Evolutionary conservation across 2,329 filamentous ascomycete species (phyloP).

Genomic region (Penicillium janthinellum): DNA sequence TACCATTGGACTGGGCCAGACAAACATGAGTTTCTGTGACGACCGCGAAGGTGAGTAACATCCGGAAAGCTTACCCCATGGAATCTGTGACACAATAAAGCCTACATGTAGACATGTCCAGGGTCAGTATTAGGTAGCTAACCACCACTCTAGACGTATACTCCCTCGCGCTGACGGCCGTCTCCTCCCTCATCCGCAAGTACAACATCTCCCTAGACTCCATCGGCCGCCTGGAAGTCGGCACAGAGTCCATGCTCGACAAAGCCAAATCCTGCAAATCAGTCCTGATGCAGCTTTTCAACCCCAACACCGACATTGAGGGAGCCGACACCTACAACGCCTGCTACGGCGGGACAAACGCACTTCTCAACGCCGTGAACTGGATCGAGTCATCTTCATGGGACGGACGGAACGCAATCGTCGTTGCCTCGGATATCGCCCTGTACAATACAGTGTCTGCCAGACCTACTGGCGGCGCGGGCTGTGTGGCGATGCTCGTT

Average conservation of each 20-base stretch:
- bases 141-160: constrained; percentile 70
- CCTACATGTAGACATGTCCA: neutral
- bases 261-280: constrained; percentile 92
- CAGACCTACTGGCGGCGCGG: constrained; percentile 77
- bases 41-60: constrained; percentile 72
- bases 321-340: constrained; percentile 82
- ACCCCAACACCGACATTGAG: constrained; percentile 76
- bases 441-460: constrained; percentile 83
- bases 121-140: neutral
- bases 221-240: constrained; percentile 79
- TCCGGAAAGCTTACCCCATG: neutral
- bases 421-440: constrained; percentile 79
- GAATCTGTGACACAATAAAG: neutral
- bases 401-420: constrained; percentile 80
- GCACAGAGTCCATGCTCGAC: constrained; percentile 82
- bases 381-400: constrained; percentile 85
- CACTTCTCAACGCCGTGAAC: constrained; percentile 79
- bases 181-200: constrained; percentile 76
- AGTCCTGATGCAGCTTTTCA: constrained; percentile 83
- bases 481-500: constrained; percentile 75
- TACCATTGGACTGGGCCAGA: constrained; percentile 88
- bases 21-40: constrained; percentile 90
- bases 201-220: constrained; percentile 78
- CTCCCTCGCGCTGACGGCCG: constrained; percentile 77
- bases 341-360: constrained; percentile 85